Evolutionary conservation across 2,329 filamentous ascomycete genomes (phyloP), one percentile per base, ranked within the genome.

Genomic region (Oidium heveae): DNA sequence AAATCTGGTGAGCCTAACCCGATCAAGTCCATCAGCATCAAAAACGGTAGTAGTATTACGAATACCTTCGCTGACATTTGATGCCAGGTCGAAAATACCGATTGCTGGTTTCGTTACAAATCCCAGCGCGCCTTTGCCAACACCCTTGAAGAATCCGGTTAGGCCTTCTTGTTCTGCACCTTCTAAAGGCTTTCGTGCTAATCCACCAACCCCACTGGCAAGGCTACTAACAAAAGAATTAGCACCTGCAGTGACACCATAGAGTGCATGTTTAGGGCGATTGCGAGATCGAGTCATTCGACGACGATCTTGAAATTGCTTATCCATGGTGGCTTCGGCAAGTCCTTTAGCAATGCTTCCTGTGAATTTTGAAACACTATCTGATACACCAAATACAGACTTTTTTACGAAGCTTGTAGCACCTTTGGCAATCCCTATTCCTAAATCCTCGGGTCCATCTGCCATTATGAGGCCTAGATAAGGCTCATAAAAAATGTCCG

Each of bases 1-100:
- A 70, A 94, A 95, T 18, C 91, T 84, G 6, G 88, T 84, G 53
- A 94, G 76, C n/a, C 91, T 85, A 24, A 94, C 87, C 52, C 91
- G 86, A 62, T 98, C 93, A 7, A 98, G 80, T 54, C 93, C 91
- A 57, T 89, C 84, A 28, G 85, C 84, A 64, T 98, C 91, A 66
- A 98, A 98, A 20, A 98, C 91, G 0, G 91, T 98, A 0, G 93
- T 98, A 0, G 91, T 98, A 69, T 98, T 98, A 63, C 91, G 87
- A 55, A 98, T 94, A 54, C 91, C 91, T 69, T 98, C 91, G 28
- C 87, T 89, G 61, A 98, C 83, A 66, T 95, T 96, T 64, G 87
- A 94, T 0, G 93, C 91, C 63, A 98, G 81, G 68, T 98, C 91
- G 60, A 98, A 87, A 22, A 94, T 86, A 55, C 93, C 91, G 56